phyloP scores from a whole-genome alignment of 192 early-diverging fungal species.

The Coemansia sp. region DNA sequence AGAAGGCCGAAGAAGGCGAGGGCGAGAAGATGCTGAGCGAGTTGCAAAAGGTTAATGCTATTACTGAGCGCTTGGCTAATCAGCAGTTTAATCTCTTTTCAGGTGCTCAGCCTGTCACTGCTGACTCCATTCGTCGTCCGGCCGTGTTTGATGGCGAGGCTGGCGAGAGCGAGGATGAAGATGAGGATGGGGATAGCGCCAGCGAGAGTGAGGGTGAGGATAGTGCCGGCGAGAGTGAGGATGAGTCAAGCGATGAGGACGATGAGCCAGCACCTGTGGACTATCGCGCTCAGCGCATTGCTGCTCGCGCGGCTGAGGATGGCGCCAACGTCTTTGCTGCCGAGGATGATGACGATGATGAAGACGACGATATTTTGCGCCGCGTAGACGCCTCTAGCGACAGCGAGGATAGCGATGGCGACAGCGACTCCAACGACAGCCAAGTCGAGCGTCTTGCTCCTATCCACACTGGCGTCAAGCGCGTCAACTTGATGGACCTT shows the following conservation, averaged over 20 bases:
- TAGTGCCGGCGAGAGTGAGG: constrained; percentile 43
- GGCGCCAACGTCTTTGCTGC: constrained; percentile 17
- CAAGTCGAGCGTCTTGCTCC: constrained; percentile 47
- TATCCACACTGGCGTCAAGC: constrained; percentile 51
- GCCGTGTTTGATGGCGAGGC: constrained; percentile 63
- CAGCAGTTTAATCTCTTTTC: constrained; percentile 56
- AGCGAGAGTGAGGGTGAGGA: constrained; percentile 41
- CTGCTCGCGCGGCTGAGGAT: constrained; percentile 78
- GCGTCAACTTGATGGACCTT: constrained; percentile 85
- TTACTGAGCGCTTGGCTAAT: constrained; percentile 36
- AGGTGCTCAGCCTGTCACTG: constrained; percentile 41
- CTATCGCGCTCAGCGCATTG: constrained; percentile 52
- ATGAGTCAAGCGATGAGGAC: constrained; percentile 40
- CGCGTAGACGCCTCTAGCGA: constrained; percentile 24
- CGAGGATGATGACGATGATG: constrained; percentile 8
- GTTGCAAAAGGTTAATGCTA: constrained; percentile 77
- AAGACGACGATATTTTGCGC: constrained; percentile 36
- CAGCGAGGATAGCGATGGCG: constrained; percentile 15
- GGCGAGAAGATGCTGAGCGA: constrained; percentile 94
- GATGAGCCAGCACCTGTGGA: constrained; percentile 7
- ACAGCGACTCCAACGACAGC: background rate
- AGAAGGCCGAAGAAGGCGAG: constrained; percentile 61
- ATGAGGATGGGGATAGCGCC: constrained; percentile 16
- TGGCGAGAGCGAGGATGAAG: constrained; percentile 48
- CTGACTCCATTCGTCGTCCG: constrained; percentile 57